Base-by-base conservation (phyloP, 345 rosid species). In the Conringia planisiliqua region DNA sequence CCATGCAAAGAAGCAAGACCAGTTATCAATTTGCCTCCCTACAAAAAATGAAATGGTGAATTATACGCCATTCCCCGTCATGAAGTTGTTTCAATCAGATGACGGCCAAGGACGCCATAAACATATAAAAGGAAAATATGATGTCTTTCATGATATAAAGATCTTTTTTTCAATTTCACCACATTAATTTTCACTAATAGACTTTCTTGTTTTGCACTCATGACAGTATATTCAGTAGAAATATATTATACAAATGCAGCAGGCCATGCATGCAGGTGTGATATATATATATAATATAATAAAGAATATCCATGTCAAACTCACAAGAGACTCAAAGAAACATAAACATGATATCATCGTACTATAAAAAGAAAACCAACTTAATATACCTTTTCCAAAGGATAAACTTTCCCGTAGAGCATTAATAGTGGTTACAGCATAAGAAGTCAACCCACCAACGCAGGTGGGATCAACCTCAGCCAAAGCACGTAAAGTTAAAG, bases 391-490 rank as follows among this genome's bases (percentile, higher is more conserved):
- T 97, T 91, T 94, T 61, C 79, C 96, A 83, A 84, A 90, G 14
- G 88, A 83, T 80, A 91, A 82, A 78, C 78, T 86, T 68, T 94
- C 97, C 75, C 96, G 81, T 67, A 86, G 72, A 80, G 98, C 97
- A 84, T 83, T 84, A 47, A 94, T 73, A 2, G 85, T 88, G 48
- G 97, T 94, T 80, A 91, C 89, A 60, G 90, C 91, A 76, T 82
- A 94, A 50, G 98, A 88, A 78, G 92, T 86, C 86, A 94, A 85
- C 62, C 97, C 96, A 73, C 97, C 97, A 77, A 91, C 90, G 64
- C 93, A 87, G 55, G 95, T 90, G 44, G 98, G 98, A 88, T 94
- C 98, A 80, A 94, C 96, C 85, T 94, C 97, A 68, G 90, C 98
- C 83, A 91, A 76, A 14, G 89, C 81, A 68, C 89, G 95, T 77